phyloP scores from a whole-genome alignment of 495 filamentous ascomycete species.

The Hypomontagnella submonticulosa region DNA sequence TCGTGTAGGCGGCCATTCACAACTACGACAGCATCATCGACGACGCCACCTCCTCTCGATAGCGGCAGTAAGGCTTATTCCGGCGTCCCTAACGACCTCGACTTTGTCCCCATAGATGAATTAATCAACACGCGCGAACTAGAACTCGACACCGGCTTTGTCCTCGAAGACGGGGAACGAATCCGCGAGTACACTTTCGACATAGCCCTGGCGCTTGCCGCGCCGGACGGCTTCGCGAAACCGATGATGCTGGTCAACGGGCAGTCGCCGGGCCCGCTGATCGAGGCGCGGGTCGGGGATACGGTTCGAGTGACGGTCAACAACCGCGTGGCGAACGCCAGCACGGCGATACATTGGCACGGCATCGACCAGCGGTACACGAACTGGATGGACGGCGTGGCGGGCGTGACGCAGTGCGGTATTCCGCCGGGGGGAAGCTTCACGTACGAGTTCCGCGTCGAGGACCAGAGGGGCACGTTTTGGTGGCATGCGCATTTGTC shows the following conservation, averaged over 20 bases:
- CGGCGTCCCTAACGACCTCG: conserved; percentile 25
- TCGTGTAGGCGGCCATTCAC: conserved; percentile 10
- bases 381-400: conserved; percentile 48
- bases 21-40: conserved; percentile 1
- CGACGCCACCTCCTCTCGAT: conserved; percentile 8
- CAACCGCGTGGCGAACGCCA: conserved; percentile 41
- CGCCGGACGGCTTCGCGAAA: conserved; percentile 64
- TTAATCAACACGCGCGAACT: conserved; percentile 45
- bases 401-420: conserved; percentile 48
- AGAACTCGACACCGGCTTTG: conserved; percentile 42
- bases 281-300: conserved; percentile 63
- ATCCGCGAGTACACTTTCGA: conserved; percentile 47
- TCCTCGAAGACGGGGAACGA: not conserved
- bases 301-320: conserved; percentile 44
- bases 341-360: conserved; percentile 52
- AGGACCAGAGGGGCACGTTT: conserved; percentile 46
- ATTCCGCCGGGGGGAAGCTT: conserved; percentile 45
- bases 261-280: conserved; percentile 65
- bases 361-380: conserved; percentile 46
- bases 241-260: conserved; percentile 66
- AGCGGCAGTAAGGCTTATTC: not conserved
- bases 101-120: conserved; percentile 22
- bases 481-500: conserved; percentile 48
- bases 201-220: conserved; percentile 37
- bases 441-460: conserved; percentile 48